These are phyloP conservation scores for Stylosanthes scabra DNA, from an alignment of 331 rosid species.

Conservation along the genomic window DNA sequence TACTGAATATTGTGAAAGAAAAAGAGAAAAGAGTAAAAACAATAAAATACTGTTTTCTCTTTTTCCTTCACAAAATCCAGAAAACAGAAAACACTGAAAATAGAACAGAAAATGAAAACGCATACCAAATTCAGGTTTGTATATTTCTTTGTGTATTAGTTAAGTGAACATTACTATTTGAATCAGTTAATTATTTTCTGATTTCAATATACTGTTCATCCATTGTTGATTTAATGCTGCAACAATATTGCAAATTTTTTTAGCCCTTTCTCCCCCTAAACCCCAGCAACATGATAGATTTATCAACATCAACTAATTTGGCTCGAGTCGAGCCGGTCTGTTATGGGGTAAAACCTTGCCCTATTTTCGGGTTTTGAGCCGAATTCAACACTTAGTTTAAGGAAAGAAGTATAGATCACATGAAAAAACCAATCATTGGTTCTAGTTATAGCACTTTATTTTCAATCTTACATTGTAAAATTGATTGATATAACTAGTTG, in stretches of 20 bases:
- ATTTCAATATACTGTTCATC: background rate
- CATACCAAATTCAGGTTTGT: too few relatives aligned
- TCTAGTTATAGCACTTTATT: background rate
- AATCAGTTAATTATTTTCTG: background rate
- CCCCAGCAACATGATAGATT: too few relatives aligned
- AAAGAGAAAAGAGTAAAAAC: too few relatives aligned
- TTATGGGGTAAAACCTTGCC: background rate
- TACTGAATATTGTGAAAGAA: too few relatives aligned
- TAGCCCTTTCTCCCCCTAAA: background rate
- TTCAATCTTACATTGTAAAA: background rate
- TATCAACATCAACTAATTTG: background rate
- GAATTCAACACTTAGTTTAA: background rate
- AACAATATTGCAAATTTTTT: constrained; percentile 2
- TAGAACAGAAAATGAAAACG: too few relatives aligned
- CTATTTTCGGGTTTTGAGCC: background rate
- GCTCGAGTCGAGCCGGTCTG: background rate
- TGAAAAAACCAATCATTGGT: background rate
- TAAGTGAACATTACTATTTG: constrained; percentile 6
- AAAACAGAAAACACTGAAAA: too few relatives aligned
- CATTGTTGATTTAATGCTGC: constrained; percentile 13
- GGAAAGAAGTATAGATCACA: background rate
- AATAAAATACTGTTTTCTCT: too few relatives aligned
- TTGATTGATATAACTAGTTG: background rate
- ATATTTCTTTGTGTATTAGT: too few relatives aligned
- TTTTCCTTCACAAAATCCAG: too few relatives aligned